Evolutionary conservation across 2,329 filamentous ascomycete species (phyloP).

Genomic region (Epichloe festucae): DNA sequence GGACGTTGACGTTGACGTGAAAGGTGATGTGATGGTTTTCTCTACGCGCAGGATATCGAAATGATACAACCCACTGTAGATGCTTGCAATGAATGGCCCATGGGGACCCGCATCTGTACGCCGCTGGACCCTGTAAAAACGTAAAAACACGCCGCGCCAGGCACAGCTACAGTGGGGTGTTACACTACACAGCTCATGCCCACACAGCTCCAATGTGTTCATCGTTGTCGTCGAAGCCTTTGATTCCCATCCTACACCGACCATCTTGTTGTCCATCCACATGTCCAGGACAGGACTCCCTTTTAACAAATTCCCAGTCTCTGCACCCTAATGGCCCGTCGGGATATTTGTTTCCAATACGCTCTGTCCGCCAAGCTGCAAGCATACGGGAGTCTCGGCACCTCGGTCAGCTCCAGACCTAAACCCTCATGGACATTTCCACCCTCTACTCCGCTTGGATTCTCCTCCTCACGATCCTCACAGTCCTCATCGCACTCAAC

Average conservation of each 20-base stretch:
- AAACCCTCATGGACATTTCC: conserved; percentile 4
- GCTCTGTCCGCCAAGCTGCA: neutral
- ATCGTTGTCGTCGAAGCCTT: no score
- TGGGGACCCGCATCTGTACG: no score
- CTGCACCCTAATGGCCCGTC: neutral
- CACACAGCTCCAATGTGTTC: neutral
- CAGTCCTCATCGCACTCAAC: conserved; percentile 19
- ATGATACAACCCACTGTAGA: no score
- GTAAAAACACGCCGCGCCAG: neutral
- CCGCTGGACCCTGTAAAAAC: neutral
- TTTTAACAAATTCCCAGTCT: neutral
- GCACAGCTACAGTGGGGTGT: neutral
- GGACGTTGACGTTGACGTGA: no score
- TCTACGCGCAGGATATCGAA: no score
- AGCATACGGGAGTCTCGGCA: neutral
- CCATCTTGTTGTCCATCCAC: no score
- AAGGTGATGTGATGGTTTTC: no score
- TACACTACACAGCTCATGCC: neutral
- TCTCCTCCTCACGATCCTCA: conserved; percentile 16
- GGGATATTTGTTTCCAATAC: neutral
- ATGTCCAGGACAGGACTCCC: no score
- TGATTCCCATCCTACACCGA: no score
- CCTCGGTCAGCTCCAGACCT: neutral
- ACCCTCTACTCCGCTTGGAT: conserved; percentile 10
- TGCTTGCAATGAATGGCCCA: no score